Percentiles rank a stretch among this genome's conserved stretches.
phyloP scores from a whole-genome alignment of 371 early-diverging fungal species.

The Haplosporangium sp. region DNA sequence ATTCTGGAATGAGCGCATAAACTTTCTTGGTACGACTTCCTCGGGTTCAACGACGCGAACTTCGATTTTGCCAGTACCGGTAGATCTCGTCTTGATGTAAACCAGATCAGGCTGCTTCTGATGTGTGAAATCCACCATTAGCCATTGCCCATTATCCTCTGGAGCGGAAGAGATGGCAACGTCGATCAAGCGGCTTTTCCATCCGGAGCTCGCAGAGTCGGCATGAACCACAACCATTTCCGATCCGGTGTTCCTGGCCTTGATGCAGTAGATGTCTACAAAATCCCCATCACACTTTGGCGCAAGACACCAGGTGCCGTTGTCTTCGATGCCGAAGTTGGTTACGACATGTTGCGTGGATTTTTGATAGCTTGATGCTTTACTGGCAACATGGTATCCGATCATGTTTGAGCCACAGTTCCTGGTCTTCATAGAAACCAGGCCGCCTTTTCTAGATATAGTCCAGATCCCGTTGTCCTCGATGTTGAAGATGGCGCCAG shows the following conservation, averaged over 20 bases:
- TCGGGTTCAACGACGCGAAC: not conserved
- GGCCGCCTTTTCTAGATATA: slow-evolving; percentile 8
- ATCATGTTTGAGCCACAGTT: slow-evolving; percentile 16
- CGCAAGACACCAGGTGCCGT: slow-evolving; percentile 17
- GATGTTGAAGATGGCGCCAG: slow-evolving; percentile 12
- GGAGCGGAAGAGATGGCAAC: slow-evolving; percentile 11
- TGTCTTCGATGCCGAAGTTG: slow-evolving; percentile 15
- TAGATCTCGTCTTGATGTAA: slow-evolving; percentile 19
- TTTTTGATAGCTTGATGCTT: slow-evolving; percentile 19
- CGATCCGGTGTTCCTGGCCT: slow-evolving; percentile 6
- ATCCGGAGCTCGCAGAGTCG: slow-evolving; percentile 13
- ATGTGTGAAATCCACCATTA: slow-evolving; percentile 18
- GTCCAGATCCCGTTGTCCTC: slow-evolving; percentile 20
- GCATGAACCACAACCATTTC: slow-evolving; percentile 21
- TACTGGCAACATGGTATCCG: slow-evolving; percentile 19
- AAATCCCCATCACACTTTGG: slow-evolving; percentile 9
- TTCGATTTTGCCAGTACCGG: slow-evolving; percentile 14
- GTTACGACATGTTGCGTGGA: slow-evolving; percentile 3
- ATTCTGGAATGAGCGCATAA: no score
- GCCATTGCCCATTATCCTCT: slow-evolving; percentile 21
- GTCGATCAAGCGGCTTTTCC: slow-evolving; percentile 13
- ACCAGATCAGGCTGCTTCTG: slow-evolving; percentile 16
- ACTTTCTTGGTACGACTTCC: no score
- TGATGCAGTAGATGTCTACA: slow-evolving; percentile 21
- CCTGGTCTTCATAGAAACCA: slow-evolving; percentile 8